These are phyloP conservation scores for Globisporangium splendens DNA, from an alignment of 352 stramenopile genomes.

Conservation along the genomic window DNA sequence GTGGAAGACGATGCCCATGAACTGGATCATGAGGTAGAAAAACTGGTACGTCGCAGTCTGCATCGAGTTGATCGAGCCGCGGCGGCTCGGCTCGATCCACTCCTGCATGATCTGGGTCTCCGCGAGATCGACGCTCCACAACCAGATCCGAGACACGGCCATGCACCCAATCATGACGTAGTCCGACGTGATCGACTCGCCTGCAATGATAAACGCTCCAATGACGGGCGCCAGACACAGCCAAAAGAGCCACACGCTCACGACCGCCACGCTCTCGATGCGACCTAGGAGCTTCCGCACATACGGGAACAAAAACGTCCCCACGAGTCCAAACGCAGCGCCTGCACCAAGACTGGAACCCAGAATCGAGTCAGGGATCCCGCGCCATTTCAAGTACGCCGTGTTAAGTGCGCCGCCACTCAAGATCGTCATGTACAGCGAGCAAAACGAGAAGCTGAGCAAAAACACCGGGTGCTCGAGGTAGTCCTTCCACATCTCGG, in stretches of 20 bases:
- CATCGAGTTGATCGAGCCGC: constrained; percentile 62
- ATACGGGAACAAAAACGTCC: constrained; percentile 44
- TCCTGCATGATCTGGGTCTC: constrained; percentile 76
- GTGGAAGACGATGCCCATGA: constrained; percentile 44
- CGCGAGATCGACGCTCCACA: constrained; percentile 55
- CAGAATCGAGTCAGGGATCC: constrained; percentile 44
- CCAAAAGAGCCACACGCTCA: constrained; percentile 68
- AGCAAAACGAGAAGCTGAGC: constrained; percentile 47
- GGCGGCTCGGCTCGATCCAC: constrained; percentile 45
- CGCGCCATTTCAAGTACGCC: constrained; percentile 62
- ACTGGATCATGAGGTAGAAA: constrained; percentile 56
- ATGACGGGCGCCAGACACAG: constrained; percentile 38
- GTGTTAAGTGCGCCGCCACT: constrained; percentile 43
- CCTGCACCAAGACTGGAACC: constrained; percentile 40
- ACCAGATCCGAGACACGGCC: constrained; percentile 46
- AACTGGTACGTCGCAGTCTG: constrained; percentile 61
- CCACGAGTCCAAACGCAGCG: constrained; percentile 41
- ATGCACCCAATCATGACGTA: constrained; percentile 53
- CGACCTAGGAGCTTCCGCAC: constrained; percentile 24
- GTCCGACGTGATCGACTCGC: constrained; percentile 43
- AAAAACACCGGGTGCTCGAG: constrained; percentile 50
- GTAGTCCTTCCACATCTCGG: constrained; percentile 40
- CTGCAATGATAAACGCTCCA: constrained; percentile 33
- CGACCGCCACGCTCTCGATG: constrained; percentile 41
- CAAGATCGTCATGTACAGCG: constrained; percentile 62